A percentile compares a stretch with the other conserved stretches of the same genome.
phyloP scores from a whole-genome alignment of 2,329 filamentous ascomycete species.

The Celoporthe dispersa region DNA sequence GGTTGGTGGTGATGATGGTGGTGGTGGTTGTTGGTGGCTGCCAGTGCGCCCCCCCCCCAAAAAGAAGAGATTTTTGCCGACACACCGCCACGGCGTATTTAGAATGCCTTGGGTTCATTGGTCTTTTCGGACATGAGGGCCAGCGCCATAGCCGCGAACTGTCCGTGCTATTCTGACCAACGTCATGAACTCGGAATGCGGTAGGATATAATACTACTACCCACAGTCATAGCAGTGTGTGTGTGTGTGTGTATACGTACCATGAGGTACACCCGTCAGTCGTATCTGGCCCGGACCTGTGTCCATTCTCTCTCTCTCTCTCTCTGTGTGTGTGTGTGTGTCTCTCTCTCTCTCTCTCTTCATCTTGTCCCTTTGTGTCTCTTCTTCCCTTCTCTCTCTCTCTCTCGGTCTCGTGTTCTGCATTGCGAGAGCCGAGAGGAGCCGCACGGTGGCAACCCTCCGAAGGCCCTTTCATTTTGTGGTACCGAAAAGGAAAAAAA shows the following conservation, averaged over 20 bases:
- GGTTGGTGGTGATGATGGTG: neutral
- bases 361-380: neutral
- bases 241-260: too few relatives aligned
- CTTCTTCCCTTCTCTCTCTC: neutral
- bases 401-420: neutral
- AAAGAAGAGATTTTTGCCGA: neutral
- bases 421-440: neutral
- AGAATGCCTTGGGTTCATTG: constrained; percentile 6
- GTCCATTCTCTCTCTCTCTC: too few relatives aligned
- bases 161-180: constrained; percentile 11
- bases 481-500: neutral
- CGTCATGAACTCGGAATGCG: neutral
- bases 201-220: too few relatives aligned
- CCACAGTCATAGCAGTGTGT: too few relatives aligned
- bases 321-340: too few relatives aligned
- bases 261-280: neutral
- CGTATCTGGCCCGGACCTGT: neutral
- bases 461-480: too few relatives aligned
- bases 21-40: too few relatives aligned
- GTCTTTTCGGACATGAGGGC: constrained; percentile 14
- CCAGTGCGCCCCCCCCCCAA: too few relatives aligned
- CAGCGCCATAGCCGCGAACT: constrained; percentile 26
- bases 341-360: too few relatives aligned
- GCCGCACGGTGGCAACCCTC: neutral
- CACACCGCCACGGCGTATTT: constrained; percentile 24